Evolutionary conservation across 176 grass and related monocot species (phyloP).

Genomic region (Canna indica): DNA sequence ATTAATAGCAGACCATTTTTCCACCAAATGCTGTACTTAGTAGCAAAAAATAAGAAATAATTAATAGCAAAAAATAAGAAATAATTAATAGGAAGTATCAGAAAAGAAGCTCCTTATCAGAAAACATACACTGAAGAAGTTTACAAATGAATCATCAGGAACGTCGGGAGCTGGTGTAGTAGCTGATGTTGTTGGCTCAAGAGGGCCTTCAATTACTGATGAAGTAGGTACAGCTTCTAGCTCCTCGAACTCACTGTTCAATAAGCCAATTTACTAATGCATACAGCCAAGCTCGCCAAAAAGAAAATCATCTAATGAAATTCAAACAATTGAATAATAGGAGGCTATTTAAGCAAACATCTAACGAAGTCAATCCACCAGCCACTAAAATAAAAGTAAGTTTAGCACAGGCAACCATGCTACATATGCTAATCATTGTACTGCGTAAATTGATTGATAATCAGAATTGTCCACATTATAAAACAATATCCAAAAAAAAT

Average conservation of each 20-base stretch:
- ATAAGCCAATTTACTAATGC: not conserved
- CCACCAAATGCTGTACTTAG: too few relatives aligned
- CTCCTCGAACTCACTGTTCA: slow-evolving; percentile 16
- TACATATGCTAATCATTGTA: too few relatives aligned
- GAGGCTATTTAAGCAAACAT: too few relatives aligned
- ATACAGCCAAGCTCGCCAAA: not conserved
- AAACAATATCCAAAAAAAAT: too few relatives aligned
- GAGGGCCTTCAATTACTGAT: slow-evolving; percentile 16
- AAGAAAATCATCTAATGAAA: not conserved
- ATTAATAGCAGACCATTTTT: too few relatives aligned
- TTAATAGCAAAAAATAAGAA: not conserved
- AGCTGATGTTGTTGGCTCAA: slow-evolving; percentile 6
- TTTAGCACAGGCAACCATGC: too few relatives aligned
- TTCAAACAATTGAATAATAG: not conserved
- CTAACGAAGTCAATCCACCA: too few relatives aligned
- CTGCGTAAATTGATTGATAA: too few relatives aligned
- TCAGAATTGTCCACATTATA: too few relatives aligned
- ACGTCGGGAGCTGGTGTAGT: slow-evolving; percentile 1
- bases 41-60: not conserved
- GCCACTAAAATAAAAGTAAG: too few relatives aligned
- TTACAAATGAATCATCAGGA: slow-evolving; percentile 23
- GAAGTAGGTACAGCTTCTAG: slow-evolving; percentile 19
- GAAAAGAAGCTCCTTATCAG: not conserved
- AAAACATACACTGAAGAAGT: slow-evolving; percentile 16
- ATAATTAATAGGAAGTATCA: not conserved